Base-by-base conservation (phyloP, 2,329 filamentous ascomycete species). In the Monilinia fructigena region DNA sequence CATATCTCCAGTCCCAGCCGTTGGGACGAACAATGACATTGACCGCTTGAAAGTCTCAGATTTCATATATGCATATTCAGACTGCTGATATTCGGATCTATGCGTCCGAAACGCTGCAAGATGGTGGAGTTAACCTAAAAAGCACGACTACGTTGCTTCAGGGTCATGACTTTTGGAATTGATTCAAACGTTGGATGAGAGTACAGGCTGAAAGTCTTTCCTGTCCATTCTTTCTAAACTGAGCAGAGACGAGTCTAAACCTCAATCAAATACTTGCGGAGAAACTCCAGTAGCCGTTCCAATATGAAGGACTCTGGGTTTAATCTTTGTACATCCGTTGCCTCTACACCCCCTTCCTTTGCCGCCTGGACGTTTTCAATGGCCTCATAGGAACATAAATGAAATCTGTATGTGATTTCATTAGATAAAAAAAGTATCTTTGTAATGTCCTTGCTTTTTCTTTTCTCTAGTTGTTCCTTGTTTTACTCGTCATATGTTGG, bases 41-140 rank as follows among this genome's bases (percentile, higher is more conserved):
- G n/a, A 54, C 7, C 2, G n/a, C 18, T 53, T 35, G 56, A 35
- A 50, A 23, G 23, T 62, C 31, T 40, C 59, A 42, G 11, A n/a
- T 14, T 18, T 62, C 7, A 20, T 20, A 6, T 54, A 28, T 54
- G 48, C n/a, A 62, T 53, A n/a, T 10, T 28, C 3, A 3, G n/a
- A 35, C 28, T 53, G 10, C 16, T 62, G 59, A 54, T 52, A 42
- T 35, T 42, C n/a, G 31, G n/a, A 62, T 52, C 59, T 53, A 38
- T 16, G 16, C n/a, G 31, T 3, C n/a, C 8, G 12, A 60, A 20
- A 35, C 20, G 4, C n/a, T 23, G 20, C 23, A 26, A 18, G 42
- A 60, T 20, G 20, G 12, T 38, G 6, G 3, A 11, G 6, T 60
- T 16, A 48, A 23, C 12, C 14, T 59, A 16, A 35, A 48, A 0